Evolutionary conservation across 768 basidiomycete genomes (phyloP).

Genomic region (Auricularia sp.): DNA sequence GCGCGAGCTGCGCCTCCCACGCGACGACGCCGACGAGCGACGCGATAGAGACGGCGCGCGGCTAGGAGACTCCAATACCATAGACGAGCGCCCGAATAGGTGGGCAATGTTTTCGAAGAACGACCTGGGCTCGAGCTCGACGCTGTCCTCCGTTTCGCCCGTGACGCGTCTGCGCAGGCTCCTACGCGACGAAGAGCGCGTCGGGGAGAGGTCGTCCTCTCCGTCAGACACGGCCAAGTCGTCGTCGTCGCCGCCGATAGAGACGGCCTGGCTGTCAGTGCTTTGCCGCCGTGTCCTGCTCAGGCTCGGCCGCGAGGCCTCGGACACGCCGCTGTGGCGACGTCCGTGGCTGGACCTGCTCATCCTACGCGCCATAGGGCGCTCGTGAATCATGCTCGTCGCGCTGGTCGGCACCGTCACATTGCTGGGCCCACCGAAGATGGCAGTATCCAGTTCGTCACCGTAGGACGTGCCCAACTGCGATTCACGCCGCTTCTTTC

Average conservation of each 20-base stretch:
- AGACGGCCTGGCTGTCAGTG: slow-evolving; percentile 2
- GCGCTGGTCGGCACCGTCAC: slow-evolving; percentile 67
- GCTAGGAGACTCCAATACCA: slow-evolving; percentile 29
- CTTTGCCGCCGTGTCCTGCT: background rate
- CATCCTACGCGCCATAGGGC: slow-evolving; percentile 7
- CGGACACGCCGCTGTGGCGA: background rate
- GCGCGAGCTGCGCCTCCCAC: slow-evolving; percentile 44
- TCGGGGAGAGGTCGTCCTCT: slow-evolving; percentile 19
- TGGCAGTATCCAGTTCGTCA: slow-evolving; percentile 44
- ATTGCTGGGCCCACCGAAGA: slow-evolving; percentile 69
- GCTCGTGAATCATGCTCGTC: slow-evolving; percentile 60
- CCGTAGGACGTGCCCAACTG: slow-evolving; percentile 49
- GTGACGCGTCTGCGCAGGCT: slow-evolving; percentile 16
- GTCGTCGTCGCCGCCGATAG: slow-evolving; percentile 13
- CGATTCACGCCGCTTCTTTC: slow-evolving; percentile 52
- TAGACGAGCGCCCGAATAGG: slow-evolving; percentile 47
- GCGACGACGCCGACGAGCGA: slow-evolving; percentile 36
- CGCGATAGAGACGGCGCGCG: slow-evolving; percentile 50
- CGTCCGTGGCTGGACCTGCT: slow-evolving; percentile 6
- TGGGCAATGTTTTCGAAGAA: slow-evolving; percentile 60
- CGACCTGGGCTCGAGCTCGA: slow-evolving; percentile 13
- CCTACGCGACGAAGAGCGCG: slow-evolving; percentile 25
- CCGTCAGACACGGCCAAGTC: slow-evolving; percentile 11
- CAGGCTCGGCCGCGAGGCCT: background rate
- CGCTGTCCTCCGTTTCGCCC: slow-evolving; percentile 18